Evolutionary conservation across 768 basidiomycete genomes (phyloP), one percentile per base, ranked within the genome.

Genomic region (Mycena amicta): DNA sequence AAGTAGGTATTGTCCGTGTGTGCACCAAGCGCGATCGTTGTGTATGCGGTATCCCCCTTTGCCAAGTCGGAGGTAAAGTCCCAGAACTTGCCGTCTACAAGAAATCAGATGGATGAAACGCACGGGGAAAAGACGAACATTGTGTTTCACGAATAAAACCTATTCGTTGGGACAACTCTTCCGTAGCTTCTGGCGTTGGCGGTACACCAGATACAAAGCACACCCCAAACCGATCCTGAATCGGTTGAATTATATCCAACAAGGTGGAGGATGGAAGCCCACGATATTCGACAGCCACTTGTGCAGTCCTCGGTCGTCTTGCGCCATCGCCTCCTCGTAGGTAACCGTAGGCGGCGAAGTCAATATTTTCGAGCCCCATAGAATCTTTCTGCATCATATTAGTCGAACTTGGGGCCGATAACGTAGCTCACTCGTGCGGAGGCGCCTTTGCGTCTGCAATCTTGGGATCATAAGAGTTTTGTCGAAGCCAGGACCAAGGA

Each of bases 81-180:
- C 95, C 96, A 99, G 74, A 98, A 95, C 56, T 86, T 87, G 30
- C 95, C 96, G 67, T 98, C 93, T 95, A 61, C n/a, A n/a, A 33
- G 52, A 20, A 67, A 41, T 43, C 26, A 45, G 53, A n/a, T n/a
- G n/a, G n/a, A n/a, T 22, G 49, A 40, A 29, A 2, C n/a, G 11
- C 12, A 22, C 20, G n/a, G 25, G 50, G 11, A 45, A 54, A n/a
- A 30, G 12, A 30, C 11, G 26, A 49, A 77, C 79, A 81, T 68
- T 82, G 80, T 0, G 96, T 98, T 72, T 96, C 88, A 43, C 95
- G 84, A 57, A 97, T 95, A 67, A 91, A 92, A 3, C 86, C 89
- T 59, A 98, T 93, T 30, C 89, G 83, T 55, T 81, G 71, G 12
- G 86, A 79, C 1, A 98, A 78, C 61, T 81, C 77, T 68, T 98